Base-by-base conservation (phyloP, 2,329 filamentous ascomycete species). In the Periconia digitata region DNA sequence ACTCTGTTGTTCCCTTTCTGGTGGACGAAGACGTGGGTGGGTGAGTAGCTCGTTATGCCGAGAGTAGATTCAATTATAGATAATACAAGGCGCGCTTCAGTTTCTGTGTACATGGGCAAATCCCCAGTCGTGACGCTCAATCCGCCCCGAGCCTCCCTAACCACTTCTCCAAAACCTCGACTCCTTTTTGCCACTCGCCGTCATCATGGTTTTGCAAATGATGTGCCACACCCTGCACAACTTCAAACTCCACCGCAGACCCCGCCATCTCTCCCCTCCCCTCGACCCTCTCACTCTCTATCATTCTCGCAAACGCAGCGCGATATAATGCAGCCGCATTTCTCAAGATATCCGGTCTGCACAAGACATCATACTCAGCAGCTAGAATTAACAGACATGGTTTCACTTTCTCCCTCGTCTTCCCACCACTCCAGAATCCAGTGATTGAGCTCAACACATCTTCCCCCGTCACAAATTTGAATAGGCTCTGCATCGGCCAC, bases 141-240 rank as follows among this genome's bases (percentile, higher is more conserved):
- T n/a, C n/a, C n/a, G n/a, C n/a, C n/a, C n/a, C n/a, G n/a, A n/a
- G n/a, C n/a, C n/a, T n/a, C n/a, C n/a, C n/a, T n/a, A 75, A 68
- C 58, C 78, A 82, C 0, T 55, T 58, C 18, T 76, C 54, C 23
- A 82, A 46, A 51, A 75, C 77, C 44, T 66, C 60, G 1, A 76
- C 78, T 1, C 78, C 79, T 2, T 70, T 59, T 44, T 78, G 64
- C 2, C 71, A 59, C 45, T 78, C 65, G 76, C 76, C 80, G 34
- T 71, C 68, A 10, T 74, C 62, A 55, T 82, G 78, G 46, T 82
- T 80, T 58, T 81, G 78, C 38, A 81, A 51, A 63, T 83, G 79
- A 59, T 83, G 79, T 2, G 74, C 79, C 3, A 77, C 69, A 2
- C 71, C 73, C 3, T 71, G 64, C 1, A 81, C 74, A 39, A 76